Base-by-base conservation (phyloP, 345 rosid species). In the Euclidium syriacum region DNA sequence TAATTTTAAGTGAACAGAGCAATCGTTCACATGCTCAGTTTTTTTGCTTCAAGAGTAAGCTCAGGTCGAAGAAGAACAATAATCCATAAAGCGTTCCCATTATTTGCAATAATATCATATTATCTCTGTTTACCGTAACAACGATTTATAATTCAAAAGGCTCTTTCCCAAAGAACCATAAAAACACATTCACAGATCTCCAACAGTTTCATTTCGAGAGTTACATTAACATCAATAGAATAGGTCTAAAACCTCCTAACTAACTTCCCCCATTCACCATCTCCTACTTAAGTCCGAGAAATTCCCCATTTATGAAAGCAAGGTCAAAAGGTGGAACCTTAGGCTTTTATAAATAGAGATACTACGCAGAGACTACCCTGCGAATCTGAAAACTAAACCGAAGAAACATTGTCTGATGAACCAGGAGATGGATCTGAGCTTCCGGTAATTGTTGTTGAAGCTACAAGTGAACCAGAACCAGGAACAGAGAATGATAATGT, bases 371-470 rank as follows among this genome's bases (percentile, higher is more conserved):
- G 7, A 66, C 71, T 38, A 44, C 48, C 27, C 40, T 4, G 36
- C 17, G 8, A 67, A 41, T 41, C 60, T 59, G 38, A 68, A 51
- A 27, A 41, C 59, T 70, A 70, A 54, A 47, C 52, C 41, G 50
- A 53, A 35, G 74, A 62, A 15, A 26, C 62, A 46, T 70, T 62
- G 35, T 70, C 63, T 36, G 74, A 53, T 36, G 74, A 53, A 48
- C 47, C 67, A 27, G 72, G 72, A 62, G 84, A 76, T 34, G 78
- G 82, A 69, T 62, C 65, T 48, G 90, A 73, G 60, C 79, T 55
- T 68, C 84, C 88, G 17, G 82, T 62, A 29, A 71, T 52, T 22
- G 80, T 71, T 39, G 90, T 44, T 35, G 85, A 70, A 60, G 82
- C 74, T 55, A 78, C 71, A 62, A 71, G 64, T 35, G 86, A 63